Base-by-base conservation (phyloP, 768 basidiomycete species). In the Gyrodon lividus region DNA sequence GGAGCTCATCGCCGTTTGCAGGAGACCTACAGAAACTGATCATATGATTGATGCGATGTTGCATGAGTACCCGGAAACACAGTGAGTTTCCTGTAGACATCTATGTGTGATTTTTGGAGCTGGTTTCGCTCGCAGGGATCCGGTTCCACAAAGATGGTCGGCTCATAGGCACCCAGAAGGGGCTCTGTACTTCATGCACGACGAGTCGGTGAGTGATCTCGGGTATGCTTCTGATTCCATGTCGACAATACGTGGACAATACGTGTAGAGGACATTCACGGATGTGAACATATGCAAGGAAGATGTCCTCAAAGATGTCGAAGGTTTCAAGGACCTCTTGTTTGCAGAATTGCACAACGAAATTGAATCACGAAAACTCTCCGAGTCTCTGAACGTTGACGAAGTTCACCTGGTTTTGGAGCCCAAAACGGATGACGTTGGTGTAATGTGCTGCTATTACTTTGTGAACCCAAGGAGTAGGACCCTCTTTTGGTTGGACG, bases 111-210 rank as follows among this genome's bases (percentile, higher is more conserved):
- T 16, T 12, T 16, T 7, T 14, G 22, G 13, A 16, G 24, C 34
- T 51, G 35, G 48, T 19, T 24, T 2, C 1, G 1, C 47, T 41
- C 43, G 8, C 43, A 67, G 66, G 38, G 43, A 24, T 16, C 0
- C 4, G 0, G 20, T 53, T 2, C 70, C 69, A 0, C 6, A 17
- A 3, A 76, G 72, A 0, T 86, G 85, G 85, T 62, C 31, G 6
- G 62, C 74, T 1, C 67, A 70, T 30, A 64, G 71, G 2, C 85
- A 86, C 57, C 83, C 84, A 0, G 84, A 87, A 64, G 85, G 85
- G 5, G 76, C 72, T 14, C 72, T 77, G 14, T 87, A 85, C 59
- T 87, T 80, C 50, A 74, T 73, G 56, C 71, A 83, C 50, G n/a
- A 51, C 42, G 56, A 68, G 3, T 74, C 74, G 67, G 83, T 82